Evolutionary conservation across 192 early-diverging fungal species (phyloP).

Genomic region (Rhizoclosmatium sp.): DNA sequence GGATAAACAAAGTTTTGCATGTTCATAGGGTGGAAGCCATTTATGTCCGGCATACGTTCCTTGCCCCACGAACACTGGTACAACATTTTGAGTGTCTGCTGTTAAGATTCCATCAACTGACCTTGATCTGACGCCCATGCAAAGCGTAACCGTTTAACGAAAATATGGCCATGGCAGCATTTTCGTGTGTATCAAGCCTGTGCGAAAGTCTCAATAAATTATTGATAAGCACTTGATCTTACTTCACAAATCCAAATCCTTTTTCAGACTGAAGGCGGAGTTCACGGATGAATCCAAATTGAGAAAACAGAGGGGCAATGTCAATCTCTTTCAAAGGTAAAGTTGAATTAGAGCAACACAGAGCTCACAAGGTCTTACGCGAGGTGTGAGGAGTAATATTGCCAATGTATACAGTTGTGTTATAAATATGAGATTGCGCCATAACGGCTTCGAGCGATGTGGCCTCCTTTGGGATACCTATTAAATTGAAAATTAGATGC

Average conservation of each 20-base stretch:
- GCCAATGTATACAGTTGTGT: conserved; percentile 90
- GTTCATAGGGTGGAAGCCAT: conserved; percentile 21
- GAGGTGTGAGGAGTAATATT: conserved; percentile 83
- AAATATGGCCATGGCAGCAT: conserved; percentile 88
- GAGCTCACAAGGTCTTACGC: conserved; percentile 52
- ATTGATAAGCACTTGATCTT: conserved; percentile 22
- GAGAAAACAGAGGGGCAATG: conserved; percentile 76
- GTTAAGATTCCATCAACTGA: neutral
- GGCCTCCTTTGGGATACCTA: neutral
- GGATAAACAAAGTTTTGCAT: conserved; percentile 36
- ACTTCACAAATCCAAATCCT: conserved; percentile 92
- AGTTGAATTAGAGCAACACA: neutral
- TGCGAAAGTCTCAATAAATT: neutral
- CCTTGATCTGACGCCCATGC: conserved; percentile 66
- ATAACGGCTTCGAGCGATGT: conserved; percentile 66
- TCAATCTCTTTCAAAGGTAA: conserved; percentile 61
- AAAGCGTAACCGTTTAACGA: conserved; percentile 75
- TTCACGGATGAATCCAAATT: conserved; percentile 80
- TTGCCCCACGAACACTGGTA: conserved; percentile 85
- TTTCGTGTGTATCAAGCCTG: conserved; percentile 87
- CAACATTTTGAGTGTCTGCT: neutral
- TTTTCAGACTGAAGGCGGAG: conserved; percentile 87
- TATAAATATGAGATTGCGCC: conserved; percentile 79
- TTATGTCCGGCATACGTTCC: conserved; percentile 66
- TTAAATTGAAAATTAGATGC: neutral